Conservation (phyloP, 148 eudicot genomes). For the Arbutus unedo region DNA sequence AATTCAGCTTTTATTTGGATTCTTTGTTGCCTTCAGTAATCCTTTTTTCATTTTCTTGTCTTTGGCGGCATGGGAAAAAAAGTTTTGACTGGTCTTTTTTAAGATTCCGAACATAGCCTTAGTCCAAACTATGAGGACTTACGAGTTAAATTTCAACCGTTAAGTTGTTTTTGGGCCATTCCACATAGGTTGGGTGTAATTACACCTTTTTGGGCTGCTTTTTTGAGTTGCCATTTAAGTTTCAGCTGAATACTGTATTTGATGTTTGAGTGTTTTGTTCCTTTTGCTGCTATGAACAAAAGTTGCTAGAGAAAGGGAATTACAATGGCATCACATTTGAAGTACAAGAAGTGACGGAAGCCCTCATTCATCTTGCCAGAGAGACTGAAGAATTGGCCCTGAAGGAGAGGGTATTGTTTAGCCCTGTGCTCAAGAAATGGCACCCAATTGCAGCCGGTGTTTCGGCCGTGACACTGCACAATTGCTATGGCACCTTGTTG, state of each 20-base stretch:
- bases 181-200: not conserved
- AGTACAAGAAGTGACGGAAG: constrained; percentile 43
- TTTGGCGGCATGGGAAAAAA: no score
- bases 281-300: not conserved
- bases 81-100: no score
- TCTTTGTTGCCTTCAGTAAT: no score
- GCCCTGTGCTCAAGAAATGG: constrained; percentile 71
- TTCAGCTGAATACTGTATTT: not conserved
- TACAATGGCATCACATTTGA: constrained; percentile 28
- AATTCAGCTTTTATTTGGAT: no score
- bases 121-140: not conserved
- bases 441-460: constrained; percentile 78
- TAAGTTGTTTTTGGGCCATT: not conserved
- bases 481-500: constrained; percentile 66
- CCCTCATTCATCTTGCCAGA: constrained; percentile 51
- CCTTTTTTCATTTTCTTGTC: no score
- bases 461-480: constrained; percentile 73
- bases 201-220: not conserved
- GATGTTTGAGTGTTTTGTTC: not conserved
- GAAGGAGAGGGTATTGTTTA: constrained; percentile 69
- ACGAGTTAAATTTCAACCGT: not conserved
- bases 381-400: constrained; percentile 66
- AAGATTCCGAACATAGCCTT: not conserved
- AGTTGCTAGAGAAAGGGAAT: constrained; percentile 56
- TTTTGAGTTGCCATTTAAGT: not conserved